Conservation (phyloP, 1,284 basidiomycete genomes). For the Anthracocystis panici-leucophaei region DNA sequence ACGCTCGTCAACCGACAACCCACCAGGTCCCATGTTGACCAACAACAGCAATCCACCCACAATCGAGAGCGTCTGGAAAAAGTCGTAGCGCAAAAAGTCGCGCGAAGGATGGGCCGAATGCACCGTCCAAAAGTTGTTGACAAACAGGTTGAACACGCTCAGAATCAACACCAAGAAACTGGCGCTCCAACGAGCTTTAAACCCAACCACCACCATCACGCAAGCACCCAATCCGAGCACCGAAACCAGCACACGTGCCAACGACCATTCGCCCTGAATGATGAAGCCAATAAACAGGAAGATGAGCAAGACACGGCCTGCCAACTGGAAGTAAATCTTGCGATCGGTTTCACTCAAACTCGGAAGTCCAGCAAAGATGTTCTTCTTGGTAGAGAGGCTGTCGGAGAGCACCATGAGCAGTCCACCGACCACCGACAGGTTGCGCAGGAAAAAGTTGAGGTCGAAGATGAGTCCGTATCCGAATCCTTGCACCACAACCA, state of each 20-base stretch:
- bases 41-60: conserved; percentile 96
- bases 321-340: conserved; percentile 91
- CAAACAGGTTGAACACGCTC: conserved; percentile 86
- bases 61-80: conserved; percentile 77
- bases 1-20: conserved; percentile 98
- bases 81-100: conserved; percentile 84
- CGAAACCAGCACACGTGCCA: conserved; percentile 86
- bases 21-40: conserved; percentile 97
- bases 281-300: conserved; percentile 99
- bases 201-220: conserved; percentile 95
- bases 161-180: conserved; percentile 94
- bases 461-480: conserved; percentile 96
- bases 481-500: conserved; percentile 92
- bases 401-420: conserved; percentile 98
- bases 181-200: conserved; percentile 99
- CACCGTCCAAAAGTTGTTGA: conserved; percentile 99
- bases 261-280: conserved; percentile 89
- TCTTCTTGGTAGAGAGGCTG: conserved; percentile 83
- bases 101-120: conserved; percentile 88
- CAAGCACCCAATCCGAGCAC: conserved; percentile 79
- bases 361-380: conserved; percentile 89
- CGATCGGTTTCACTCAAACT: conserved; percentile 89
- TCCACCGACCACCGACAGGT: conserved; percentile 89
- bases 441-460: conserved; percentile 98
- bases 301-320: conserved; percentile 95